phyloP scores from a whole-genome alignment of 1,139 yeast genomes.

The Sugiyamaella sp. region DNA sequence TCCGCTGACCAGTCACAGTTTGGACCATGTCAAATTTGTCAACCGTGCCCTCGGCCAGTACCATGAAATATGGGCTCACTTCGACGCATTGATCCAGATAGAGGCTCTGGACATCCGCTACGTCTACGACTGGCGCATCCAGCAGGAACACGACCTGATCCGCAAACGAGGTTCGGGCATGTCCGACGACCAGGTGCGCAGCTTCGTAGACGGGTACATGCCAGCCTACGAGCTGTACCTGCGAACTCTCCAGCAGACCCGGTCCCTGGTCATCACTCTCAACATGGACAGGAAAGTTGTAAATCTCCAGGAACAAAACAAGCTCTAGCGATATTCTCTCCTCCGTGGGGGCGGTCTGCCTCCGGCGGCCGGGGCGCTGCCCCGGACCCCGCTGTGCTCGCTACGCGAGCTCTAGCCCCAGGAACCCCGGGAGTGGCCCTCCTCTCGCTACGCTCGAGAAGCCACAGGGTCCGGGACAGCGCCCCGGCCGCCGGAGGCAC shows the following conservation, averaged over 20 bases:
- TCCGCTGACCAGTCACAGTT: constrained; percentile 32
- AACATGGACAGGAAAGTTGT: constrained; percentile 17
- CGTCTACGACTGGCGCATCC: constrained; percentile 78
- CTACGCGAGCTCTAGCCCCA: neutral
- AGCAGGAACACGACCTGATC: constrained; percentile 79
- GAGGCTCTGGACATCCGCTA: constrained; percentile 60
- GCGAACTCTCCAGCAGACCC: constrained; percentile 5
- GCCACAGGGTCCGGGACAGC: too few relatives aligned
- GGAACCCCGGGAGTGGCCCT: too few relatives aligned
- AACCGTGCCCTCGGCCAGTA: constrained; percentile 57
- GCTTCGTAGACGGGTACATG: constrained; percentile 82
- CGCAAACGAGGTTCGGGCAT: constrained; percentile 65
- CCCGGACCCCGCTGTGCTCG: neutral
- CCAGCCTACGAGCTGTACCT: constrained; percentile 74
- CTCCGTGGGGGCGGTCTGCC: neutral
- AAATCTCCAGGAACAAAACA: constrained; percentile 15
- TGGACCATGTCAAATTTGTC: constrained; percentile 47
- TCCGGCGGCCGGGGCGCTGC: constrained; percentile 3
- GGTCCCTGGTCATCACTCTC: constrained; percentile 14
- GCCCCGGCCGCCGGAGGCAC: neutral
- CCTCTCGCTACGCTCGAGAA: too few relatives aligned
- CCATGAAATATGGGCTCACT: constrained; percentile 56
- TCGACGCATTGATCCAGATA: constrained; percentile 64
- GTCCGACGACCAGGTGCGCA: constrained; percentile 67
- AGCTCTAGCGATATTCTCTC: constrained; percentile 2